phyloP scores from a whole-genome alignment of 768 basidiomycete genomes.

The Butyriboletus loyo region DNA sequence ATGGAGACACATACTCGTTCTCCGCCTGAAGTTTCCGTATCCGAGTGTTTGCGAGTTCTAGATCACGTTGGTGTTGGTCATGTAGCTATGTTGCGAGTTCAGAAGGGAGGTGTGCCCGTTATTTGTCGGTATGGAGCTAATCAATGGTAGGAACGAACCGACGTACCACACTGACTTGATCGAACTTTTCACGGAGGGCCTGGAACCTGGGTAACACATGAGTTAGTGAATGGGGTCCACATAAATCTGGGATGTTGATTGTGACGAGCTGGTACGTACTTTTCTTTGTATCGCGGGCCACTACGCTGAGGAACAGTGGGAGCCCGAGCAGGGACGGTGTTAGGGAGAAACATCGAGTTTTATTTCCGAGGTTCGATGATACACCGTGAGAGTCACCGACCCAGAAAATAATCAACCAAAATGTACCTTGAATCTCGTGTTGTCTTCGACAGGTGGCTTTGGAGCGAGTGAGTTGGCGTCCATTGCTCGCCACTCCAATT shows the following conservation, averaged over 20 bases:
- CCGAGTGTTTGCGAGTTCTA: slow-evolving; percentile 26
- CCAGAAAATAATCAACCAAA: background rate
- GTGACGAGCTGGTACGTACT: slow-evolving; percentile 14
- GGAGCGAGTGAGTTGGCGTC: slow-evolving; percentile 7
- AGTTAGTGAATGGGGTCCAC: background rate
- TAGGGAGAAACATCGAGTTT: background rate
- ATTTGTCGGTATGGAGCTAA: background rate
- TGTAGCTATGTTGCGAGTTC: slow-evolving; percentile 13
- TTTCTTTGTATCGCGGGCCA: slow-evolving; percentile 32
- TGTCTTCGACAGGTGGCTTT: slow-evolving; percentile 23
- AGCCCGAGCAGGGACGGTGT: slow-evolving; percentile 1
- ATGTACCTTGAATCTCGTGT: slow-evolving; percentile 24
- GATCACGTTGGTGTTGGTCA: slow-evolving; percentile 25
- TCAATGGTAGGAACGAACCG: background rate
- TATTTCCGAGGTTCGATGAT: background rate
- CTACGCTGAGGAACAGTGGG: slow-evolving; percentile 15
- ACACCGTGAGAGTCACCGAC: background rate
- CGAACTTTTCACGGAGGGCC: slow-evolving; percentile 30
- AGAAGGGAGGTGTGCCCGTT: background rate
- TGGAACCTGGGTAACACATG: slow-evolving; percentile 23
- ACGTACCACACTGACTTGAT: slow-evolving; percentile 33
- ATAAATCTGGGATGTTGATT: background rate
- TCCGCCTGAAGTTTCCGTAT: slow-evolving; percentile 31
- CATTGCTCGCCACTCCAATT: slow-evolving; percentile 7
- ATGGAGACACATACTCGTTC: slow-evolving; percentile 26